Percentiles rank a stretch among this genome's conserved stretches.
Conservation (phyloP, 1,284 basidiomycete genomes). For the Marasmius fiardii region DNA sequence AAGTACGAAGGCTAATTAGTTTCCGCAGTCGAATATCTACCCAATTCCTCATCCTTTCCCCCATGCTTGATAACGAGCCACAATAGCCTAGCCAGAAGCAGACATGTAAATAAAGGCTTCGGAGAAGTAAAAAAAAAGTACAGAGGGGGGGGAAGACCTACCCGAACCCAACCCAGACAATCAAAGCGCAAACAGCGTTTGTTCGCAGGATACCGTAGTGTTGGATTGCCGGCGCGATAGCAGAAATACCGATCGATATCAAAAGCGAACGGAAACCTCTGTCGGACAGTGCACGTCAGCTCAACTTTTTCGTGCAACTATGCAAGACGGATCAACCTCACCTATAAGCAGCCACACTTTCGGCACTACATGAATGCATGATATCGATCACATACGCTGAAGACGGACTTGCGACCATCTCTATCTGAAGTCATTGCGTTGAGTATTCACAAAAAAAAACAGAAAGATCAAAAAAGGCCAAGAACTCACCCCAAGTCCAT, state of each 20-base stretch:
- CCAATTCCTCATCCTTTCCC: no score
- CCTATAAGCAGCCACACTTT: slow-evolving; percentile 28
- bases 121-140: no score
- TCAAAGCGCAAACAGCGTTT: slow-evolving; percentile 7
- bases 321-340: slow-evolving; percentile 8
- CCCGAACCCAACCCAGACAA: slow-evolving; percentile 12
- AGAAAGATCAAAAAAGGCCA: background rate
- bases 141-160: background rate
- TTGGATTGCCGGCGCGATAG: slow-evolving; percentile 19
- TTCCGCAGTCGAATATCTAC: no score
- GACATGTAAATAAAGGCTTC: no score
- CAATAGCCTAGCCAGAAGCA: no score
- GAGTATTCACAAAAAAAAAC: background rate
- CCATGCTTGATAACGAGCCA: no score
- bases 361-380: slow-evolving; percentile 33
- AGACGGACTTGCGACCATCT: slow-evolving; percentile 21
- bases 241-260: slow-evolving; percentile 16
- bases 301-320: background rate
- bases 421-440: slow-evolving; percentile 12
- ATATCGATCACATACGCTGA: slow-evolving; percentile 24
- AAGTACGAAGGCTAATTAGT: no score
- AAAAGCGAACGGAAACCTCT: slow-evolving; percentile 19
- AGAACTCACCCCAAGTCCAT: slow-evolving; percentile 44
- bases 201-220: slow-evolving; percentile 11
- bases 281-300: background rate